Evolutionary conservation across 2,329 filamentous ascomycete genomes (phyloP), one percentile per base, ranked within the genome.

Genomic region (Cercospora sesami): DNA sequence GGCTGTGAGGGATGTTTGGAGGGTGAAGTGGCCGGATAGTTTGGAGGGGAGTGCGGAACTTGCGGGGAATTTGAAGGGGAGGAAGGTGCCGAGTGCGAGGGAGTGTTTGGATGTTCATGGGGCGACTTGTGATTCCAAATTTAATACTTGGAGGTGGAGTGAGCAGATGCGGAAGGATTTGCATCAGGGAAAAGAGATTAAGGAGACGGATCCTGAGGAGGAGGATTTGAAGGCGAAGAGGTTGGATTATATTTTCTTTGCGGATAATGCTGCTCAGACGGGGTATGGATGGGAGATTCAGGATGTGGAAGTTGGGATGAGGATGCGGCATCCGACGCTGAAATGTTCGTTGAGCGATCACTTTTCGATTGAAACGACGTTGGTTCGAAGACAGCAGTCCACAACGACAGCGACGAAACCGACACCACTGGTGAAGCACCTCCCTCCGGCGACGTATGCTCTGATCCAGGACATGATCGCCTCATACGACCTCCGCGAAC

Each of bases 141-240:
- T 91, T 75, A 98, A 98, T 79, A 97, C 94, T 3, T 99, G 95
- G 95, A 86, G 94, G 53, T 98, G 94, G 94, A 85, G 88, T 67
- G 88, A 91, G 74, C 82, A 82, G 16, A 84, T 91, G 74, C 90
- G 88, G 78, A 91, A 90, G 75, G 84, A 85, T 5, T 82, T 96
- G 2, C 86, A 86, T 16, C 86, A 87, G 57, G 90, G 90, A 0
- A 85, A 86, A 64, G 28, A 31, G 14, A 51, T 64, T 5, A 31
- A 18, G 3, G 85, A 89, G n/a, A 84, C 96, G 6, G 83, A 90
- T n/a, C 85, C 86, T 0, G 85, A 90, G 58, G 86, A 87, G 0
- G 80, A 84, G 3, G 94, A 97, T 77, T 88, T 87, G 0, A 84
- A 83, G 26, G 94, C 91, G n/a, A 94, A 97, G 79, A 85, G 95